Base-by-base conservation (phyloP, 495 filamentous ascomycete genomes). In the Talaromyces thailandensis region DNA sequence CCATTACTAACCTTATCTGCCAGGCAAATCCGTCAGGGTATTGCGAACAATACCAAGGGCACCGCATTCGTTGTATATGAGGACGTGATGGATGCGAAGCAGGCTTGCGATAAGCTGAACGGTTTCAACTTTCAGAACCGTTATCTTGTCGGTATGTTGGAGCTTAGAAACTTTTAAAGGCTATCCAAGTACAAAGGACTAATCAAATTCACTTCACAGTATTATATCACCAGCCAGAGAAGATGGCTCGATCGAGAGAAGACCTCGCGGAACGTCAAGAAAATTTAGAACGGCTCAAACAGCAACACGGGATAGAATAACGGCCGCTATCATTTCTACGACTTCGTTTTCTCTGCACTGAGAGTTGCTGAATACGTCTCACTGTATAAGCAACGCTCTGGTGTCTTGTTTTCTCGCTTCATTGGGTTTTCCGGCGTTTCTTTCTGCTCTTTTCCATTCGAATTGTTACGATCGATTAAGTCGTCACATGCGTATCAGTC, bases 91-190 rank as follows among this genome's bases (percentile, higher is more conserved):
- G 94, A 98, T 82, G 93, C 94, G 64, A 98, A 98, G 79, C 85
- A 89, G 76, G 95, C 94, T 68, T 96, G 95, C 81, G 94, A 98
- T 82, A 97, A 97, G 81, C 82, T 98, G 70, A 98, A 98, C 79
- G 94, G 94, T 70, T 98, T 95, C 85, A 98, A 98, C 79, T 98
- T 98, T 76, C 95, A 98, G 79, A 96, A 93, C 81, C 91, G 94
- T 72, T 98, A 98, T 78, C 91, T 98, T 69, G 95, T 98, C 71
- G 93, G 93, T 96, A 87, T 52, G 91, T 84, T 58, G 26, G 5
- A 4, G 6, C 23, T 35, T 21, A 31, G n/a, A 23, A 9, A 35
- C 6, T 9, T 11, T 6, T n/a, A n/a, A 31, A 14, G 50, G 14
- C 55, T 3, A 25, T 18, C n/a, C 53, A 57, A 32, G 14, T 12